phyloP scores from a whole-genome alignment of 2,329 filamentous ascomycete genomes.

The Phaeosphaeriaceae sp. region DNA sequence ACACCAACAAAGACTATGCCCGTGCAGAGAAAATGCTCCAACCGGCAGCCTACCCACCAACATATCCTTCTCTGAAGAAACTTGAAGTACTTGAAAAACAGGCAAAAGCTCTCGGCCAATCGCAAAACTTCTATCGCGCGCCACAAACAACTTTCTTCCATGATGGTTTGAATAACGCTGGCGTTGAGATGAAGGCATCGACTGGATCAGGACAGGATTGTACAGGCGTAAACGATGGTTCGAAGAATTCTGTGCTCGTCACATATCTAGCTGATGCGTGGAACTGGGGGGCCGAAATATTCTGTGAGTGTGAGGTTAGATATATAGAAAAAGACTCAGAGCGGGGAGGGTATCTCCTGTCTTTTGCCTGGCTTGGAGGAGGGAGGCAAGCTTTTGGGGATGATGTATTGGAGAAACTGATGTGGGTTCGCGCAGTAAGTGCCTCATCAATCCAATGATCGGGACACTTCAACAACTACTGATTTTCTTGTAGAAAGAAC shows the following conservation, averaged over 20 bases:
- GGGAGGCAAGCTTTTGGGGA: too few species aligned
- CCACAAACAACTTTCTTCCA: slow-evolving; percentile 69
- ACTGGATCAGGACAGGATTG: slow-evolving; percentile 66
- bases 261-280: slow-evolving; percentile 73
- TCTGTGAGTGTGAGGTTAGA: slow-evolving; percentile 71
- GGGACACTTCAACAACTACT: not conserved
- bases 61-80: slow-evolving; percentile 65
- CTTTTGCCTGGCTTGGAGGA: too few species aligned
- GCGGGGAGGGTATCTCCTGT: too few species aligned
- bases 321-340: slow-evolving; percentile 67
- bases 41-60: slow-evolving; percentile 63
- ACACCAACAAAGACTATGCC: too few species aligned
- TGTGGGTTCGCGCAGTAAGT: slow-evolving; percentile 67
- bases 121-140: slow-evolving; percentile 61
- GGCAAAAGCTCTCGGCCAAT: slow-evolving; percentile 59
- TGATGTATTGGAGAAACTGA: too few species aligned
- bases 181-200: slow-evolving; percentile 68
- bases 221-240: slow-evolving; percentile 71
- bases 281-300: slow-evolving; percentile 75
- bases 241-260: slow-evolving; percentile 69
- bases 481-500: slow-evolving; percentile 52
- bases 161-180: slow-evolving; percentile 66
- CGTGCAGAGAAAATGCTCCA: slow-evolving; percentile 64
- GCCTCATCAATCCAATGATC: not conserved
- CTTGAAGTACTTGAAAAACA: slow-evolving; percentile 64